These are phyloP conservation scores for Scutellaria barbata DNA, from an alignment of 257 asterid genomes.

Conservation along the genomic window DNA sequence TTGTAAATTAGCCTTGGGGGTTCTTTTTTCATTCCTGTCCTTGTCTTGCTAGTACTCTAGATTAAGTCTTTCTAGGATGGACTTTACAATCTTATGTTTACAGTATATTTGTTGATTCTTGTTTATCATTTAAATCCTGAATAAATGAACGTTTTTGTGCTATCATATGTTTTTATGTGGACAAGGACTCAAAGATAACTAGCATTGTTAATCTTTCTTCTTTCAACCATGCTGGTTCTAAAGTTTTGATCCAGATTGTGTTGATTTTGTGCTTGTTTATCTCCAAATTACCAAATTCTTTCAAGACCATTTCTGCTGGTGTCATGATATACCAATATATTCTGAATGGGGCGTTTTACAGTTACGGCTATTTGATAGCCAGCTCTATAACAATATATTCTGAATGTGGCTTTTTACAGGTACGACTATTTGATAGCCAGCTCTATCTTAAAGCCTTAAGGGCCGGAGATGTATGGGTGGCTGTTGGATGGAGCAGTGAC, in stretches of 20 bases:
- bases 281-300: background rate
- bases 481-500: slow-evolving; percentile 97
- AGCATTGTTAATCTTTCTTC: background rate
- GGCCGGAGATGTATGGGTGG: slow-evolving; percentile 94
- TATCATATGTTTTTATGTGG: slow-evolving; percentile 13
- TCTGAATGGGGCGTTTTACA: slow-evolving; percentile 36
- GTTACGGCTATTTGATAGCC: slow-evolving; percentile 88
- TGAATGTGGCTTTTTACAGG: slow-evolving; percentile 50
- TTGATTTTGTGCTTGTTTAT: slow-evolving; percentile 9
- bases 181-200: background rate
- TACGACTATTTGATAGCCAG: slow-evolving; percentile 79
- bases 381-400: slow-evolving; percentile 51
- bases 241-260: background rate
- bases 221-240: background rate
- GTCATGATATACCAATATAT: slow-evolving; percentile 11
- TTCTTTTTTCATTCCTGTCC: background rate
- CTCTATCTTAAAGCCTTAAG: slow-evolving; percentile 86
- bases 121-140: background rate
- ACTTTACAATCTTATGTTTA: background rate
- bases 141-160: background rate
- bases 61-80: background rate
- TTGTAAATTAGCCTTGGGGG: background rate
- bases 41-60: background rate
- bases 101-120: background rate
- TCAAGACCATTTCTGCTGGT: slow-evolving; percentile 4